Base-by-base conservation (phyloP, 768 basidiomycete species). In the Omphalotus guepiniiformis region DNA sequence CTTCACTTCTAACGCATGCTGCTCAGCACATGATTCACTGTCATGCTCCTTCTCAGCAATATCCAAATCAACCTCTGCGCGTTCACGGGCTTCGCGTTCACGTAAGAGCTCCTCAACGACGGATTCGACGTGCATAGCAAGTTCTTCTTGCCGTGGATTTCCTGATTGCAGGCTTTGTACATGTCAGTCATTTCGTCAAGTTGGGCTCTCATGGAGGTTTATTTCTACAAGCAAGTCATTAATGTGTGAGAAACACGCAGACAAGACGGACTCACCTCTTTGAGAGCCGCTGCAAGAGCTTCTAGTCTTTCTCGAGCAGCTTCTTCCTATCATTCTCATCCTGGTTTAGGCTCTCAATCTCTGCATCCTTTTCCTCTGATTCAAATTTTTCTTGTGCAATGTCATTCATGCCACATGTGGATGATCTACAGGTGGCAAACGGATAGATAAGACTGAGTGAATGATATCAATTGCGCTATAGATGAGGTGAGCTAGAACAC, bases 81-180 rank as follows among this genome's bases (percentile, higher is more conserved):
- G 72, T 53, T 83, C 79, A 22, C 78, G 74, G 18, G 70, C 67
- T 22, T 76, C 61, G 5, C 77, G 76, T 58, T 84, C 78, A n/a
- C 70, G 68, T 39, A 82, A 71, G 34, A 83, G 63, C 59, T 87
- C 80, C 7, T 61, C 63, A 22, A 83, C 80, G 32, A 90, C 77
- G 47, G 85, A 83, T 53, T 89, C 85, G 42, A 87, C 73, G 56
- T 91, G 83, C 28, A 64, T 67, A 0, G 83, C 84, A 30, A 93
- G 76, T 57, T 91, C 84, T 62, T 92, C 89, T 56, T 90, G 81
- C 30, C 83, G 78, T 79, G 71, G 26, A 83, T 75, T 32, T 91
- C 86, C 28, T 74, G 63, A 29, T 69, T 76, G 35, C 78, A 77
- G 2, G 76, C 60, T 48, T 91, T 85, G 64, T 86, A 87, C 47